phyloP scores from a whole-genome alignment of 2,329 filamentous ascomycete species.

The Myriosclerotinia duriaeana region DNA sequence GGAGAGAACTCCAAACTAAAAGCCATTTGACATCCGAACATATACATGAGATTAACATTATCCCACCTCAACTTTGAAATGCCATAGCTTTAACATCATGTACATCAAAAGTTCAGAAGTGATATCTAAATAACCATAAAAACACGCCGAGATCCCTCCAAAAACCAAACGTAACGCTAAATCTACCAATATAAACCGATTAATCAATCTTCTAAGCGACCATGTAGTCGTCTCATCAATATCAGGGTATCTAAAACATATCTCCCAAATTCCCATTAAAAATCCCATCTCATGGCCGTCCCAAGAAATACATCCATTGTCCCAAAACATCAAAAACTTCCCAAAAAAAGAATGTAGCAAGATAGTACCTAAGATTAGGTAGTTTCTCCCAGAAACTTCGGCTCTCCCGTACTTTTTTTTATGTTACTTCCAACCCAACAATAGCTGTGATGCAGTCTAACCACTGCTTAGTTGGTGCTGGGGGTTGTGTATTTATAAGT shows the following conservation, averaged over 20 bases:
- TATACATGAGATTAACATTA: neutral
- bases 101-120: neutral
- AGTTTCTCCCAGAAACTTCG: neutral
- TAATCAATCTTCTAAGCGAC: conserved; percentile 6
- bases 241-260: conserved; percentile 17
- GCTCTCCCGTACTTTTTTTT: conserved; percentile 2
- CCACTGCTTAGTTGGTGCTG: neutral
- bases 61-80: neutral
- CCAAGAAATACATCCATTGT: neutral
- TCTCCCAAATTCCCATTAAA: neutral
- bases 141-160: neutral
- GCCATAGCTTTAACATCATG: neutral
- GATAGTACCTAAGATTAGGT: neutral
- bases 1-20: neutral
- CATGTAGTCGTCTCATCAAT: conserved; percentile 1
- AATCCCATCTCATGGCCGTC: neutral
- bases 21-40: neutral
- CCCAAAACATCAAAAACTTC: neutral
- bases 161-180: neutral
- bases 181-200: neutral
- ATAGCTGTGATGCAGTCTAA: neutral
- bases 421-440: conserved; percentile 6
- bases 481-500: neutral
- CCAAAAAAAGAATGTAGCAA: neutral
- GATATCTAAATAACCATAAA: neutral